Evolutionary conservation across 176 grass and related monocot species (phyloP), one percentile per base, ranked within the genome.

Genomic region (Rhynchospora tenuis): DNA sequence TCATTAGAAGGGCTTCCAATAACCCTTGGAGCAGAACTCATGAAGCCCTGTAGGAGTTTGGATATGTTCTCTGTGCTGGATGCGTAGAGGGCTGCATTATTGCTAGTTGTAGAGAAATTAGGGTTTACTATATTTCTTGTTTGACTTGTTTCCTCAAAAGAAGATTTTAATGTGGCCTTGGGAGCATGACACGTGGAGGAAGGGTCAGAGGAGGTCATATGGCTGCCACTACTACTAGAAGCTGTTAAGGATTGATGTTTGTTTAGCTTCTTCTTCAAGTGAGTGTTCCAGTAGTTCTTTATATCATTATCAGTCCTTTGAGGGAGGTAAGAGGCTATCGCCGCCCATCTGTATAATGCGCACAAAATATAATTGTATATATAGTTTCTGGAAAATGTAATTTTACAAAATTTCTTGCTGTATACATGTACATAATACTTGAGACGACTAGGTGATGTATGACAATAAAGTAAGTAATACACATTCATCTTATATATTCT

Each of bases 251-350:
- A 65, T 0, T 89, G 83, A 57, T 90, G 62, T 89, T 95, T 92
- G 84, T 78, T 87, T 76, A 97, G 85, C 86, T 93, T 93, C 79
- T 97, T 97, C 94, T 97, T 97, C 72, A 97, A 90, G 77, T 93
- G 91, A 15, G 91, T 97, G 85, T 97, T 97, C 94, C 94, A 97
- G 87, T 91, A 97, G 81, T 97, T 97, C 87, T 97, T 97, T 86
- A 97, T 97, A 80, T 97, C 94, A 79, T 97, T 97, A 83, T 97
- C 94, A 17, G 94, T 97, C 58, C 94, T 89, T 57, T 90, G 89
- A 0, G 94, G 94, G 31, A 97, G 91, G 87, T 97, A 93, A 20
- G 94, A 93, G 14, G 94, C 94, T 81, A 93, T 97, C 1, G 89
- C 89, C 1, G 94, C 91, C 94, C 94, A 95, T 80, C 92, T 94